Evolutionary conservation across 768 basidiomycete species (phyloP), one percentile per base, ranked within the genome.

Genomic region (Leccinum ochraceum): DNA sequence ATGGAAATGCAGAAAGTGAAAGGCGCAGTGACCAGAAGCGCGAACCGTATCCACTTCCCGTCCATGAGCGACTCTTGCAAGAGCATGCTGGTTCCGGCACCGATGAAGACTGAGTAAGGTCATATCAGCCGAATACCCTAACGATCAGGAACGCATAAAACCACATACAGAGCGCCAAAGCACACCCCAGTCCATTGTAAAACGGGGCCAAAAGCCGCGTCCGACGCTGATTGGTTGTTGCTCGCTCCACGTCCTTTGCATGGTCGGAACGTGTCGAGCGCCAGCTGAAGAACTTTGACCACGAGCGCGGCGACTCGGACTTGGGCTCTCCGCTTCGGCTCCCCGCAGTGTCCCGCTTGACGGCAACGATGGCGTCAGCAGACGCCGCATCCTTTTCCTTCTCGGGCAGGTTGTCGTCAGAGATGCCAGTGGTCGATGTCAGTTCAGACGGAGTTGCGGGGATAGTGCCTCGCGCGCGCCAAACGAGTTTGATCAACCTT

Each of bases 401-500:
- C 64, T 84, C 85, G 56, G 73, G 79, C 20, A 90, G 79, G 63
- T 84, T 78, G 58, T 83, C 78, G 51, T 85, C 80, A 2, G 86
- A 87, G 9, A 78, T 75, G 7, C 78, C 78, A 10, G 77, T 78
- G 4, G 83, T 80, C 44, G 82, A 80, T 17, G 80, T 75, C 34
- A 72, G 72, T 68, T 54, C 74, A 50, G 76, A 71, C 4, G 79
- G 69, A 6, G 77, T 67, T 8, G 71, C 66, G 17, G 74, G 75
- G 60, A 71, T 54, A 10, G 63, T 72, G 54, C 75, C 65, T 37
- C 85, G 80, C 24, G 78, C 74, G 52, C 80, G 74, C 92, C 92
- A 93, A 56, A 95, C 88, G 67, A 89, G 86, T 67, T 86, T 85
- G 78, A 94, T 91, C 70, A 94, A 80, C 64, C 86, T 87, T 26